phyloP scores from a whole-genome alignment of 2,329 filamentous ascomycete genomes.

The Lanzia echinophila region DNA sequence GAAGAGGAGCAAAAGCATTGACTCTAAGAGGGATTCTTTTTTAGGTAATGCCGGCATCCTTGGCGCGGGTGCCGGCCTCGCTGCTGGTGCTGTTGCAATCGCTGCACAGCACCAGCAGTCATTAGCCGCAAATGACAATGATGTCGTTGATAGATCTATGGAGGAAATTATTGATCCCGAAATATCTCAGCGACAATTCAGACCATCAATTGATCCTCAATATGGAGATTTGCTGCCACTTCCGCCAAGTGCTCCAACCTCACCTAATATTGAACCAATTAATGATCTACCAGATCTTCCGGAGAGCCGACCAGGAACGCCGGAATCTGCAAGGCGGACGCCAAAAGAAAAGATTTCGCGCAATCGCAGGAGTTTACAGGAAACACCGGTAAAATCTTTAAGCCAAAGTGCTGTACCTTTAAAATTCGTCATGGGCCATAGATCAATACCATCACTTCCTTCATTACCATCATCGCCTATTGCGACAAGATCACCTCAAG shows the following conservation, averaged over 20 bases:
- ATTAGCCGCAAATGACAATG: conserved; percentile 29
- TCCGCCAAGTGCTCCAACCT: conserved; percentile 52
- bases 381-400: conserved; percentile 28
- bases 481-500: conserved; percentile 35
- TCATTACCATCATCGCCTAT: conserved; percentile 36
- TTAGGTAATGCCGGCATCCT: conserved; percentile 65
- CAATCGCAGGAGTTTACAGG: conserved; percentile 22
- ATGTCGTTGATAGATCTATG: conserved; percentile 11
- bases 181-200: conserved; percentile 50
- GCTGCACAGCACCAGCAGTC: conserved; percentile 30
- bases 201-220: conserved; percentile 59
- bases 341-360: conserved; percentile 19
- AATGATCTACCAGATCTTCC: conserved; percentile 48
- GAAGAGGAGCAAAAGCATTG: conserved; percentile 25
- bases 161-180: conserved; percentile 47
- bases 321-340: conserved; percentile 23
- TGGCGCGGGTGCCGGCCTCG: conserved; percentile 62
- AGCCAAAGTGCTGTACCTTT: conserved; percentile 51
- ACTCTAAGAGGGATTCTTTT: conserved; percentile 50
- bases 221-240: conserved; percentile 59
- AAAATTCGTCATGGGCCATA: conserved; percentile 42
- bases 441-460: conserved; percentile 31
- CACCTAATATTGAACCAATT: conserved; percentile 35
- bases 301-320: conserved; percentile 49
- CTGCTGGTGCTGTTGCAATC: conserved; percentile 39